A percentile compares a stretch with the other conserved stretches of the same genome.
phyloP scores from a whole-genome alignment of 106 monocot genomes.

The Posidonia australis region DNA sequence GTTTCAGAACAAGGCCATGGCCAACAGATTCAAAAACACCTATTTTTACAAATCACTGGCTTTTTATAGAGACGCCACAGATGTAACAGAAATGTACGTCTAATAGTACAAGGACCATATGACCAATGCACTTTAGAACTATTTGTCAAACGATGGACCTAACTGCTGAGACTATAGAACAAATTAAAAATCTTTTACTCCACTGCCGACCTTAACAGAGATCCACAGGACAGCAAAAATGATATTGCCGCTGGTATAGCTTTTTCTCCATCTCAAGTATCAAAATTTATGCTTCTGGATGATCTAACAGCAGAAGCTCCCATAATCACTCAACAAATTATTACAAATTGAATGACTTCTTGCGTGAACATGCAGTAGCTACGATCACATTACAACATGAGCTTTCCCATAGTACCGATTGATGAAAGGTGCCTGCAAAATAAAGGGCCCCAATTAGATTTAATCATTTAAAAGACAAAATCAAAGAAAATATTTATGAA shows the following conservation, averaged over 20 bases:
- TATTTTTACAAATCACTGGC: no score
- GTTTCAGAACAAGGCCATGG: no score
- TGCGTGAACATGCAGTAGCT: not conserved
- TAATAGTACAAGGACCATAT: no score
- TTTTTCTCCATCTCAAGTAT: not conserved
- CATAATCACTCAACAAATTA: not conserved
- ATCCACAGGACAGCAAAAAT: not conserved
- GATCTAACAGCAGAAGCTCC: not conserved
- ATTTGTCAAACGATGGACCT: no score
- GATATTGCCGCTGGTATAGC: not conserved
- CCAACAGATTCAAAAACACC: no score
- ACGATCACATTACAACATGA: conserved; percentile 29
- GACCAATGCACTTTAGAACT: no score
- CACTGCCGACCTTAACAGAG: not conserved
- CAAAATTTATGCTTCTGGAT: not conserved
- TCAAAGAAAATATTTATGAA: no score
- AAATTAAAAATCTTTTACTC: not conserved
- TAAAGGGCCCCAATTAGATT: not conserved
- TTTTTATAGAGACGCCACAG: no score
- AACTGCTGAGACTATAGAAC: no score
- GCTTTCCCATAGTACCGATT: conserved; percentile 72
- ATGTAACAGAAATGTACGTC: no score
- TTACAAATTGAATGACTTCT: no score
- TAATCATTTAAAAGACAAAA: no score
- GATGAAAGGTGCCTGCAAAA: conserved; percentile 50